Conservation (phyloP, 768 basidiomycete species). For the Russula earlei region DNA sequence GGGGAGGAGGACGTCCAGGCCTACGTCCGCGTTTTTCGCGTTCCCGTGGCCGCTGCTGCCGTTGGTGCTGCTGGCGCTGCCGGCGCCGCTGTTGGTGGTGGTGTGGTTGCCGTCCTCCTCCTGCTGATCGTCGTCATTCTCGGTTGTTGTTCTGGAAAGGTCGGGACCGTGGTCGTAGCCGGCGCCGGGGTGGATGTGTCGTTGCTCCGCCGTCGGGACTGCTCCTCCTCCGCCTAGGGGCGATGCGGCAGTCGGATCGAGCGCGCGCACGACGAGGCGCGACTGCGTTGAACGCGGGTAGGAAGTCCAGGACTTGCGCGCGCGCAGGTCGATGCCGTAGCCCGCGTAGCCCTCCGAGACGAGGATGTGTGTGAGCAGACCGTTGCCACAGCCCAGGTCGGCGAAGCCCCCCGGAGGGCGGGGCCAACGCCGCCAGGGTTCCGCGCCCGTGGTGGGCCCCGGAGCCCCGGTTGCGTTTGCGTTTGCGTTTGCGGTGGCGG, state of each 20-base stretch:
- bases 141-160: neutral
- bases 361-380: constrained; percentile 83
- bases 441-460: constrained; percentile 18
- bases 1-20: constrained; percentile 25
- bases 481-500: neutral
- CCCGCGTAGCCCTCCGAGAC: constrained; percentile 76
- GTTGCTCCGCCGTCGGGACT: neutral
- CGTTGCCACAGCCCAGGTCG: constrained; percentile 94
- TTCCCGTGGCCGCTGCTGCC: neutral
- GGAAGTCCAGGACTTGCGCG: constrained; percentile 73
- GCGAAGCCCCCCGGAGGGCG: constrained; percentile 79
- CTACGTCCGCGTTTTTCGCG: neutral
- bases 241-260: constrained; percentile 45
- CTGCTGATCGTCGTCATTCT: too few relatives aligned
- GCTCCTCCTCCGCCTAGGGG: neutral
- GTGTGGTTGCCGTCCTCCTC: too few relatives aligned
- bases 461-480: neutral
- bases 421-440: constrained; percentile 64
- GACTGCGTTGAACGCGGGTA: constrained; percentile 59
- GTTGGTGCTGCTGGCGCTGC: too few relatives aligned
- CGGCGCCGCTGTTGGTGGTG: too few relatives aligned
- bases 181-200: too few relatives aligned
- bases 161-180: neutral
- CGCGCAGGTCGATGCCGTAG: constrained; percentile 77
- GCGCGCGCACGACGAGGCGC: constrained; percentile 54